phyloP scores from a whole-genome alignment of 169 alveolate genomes.

The Eimeria acervulina region DNA sequence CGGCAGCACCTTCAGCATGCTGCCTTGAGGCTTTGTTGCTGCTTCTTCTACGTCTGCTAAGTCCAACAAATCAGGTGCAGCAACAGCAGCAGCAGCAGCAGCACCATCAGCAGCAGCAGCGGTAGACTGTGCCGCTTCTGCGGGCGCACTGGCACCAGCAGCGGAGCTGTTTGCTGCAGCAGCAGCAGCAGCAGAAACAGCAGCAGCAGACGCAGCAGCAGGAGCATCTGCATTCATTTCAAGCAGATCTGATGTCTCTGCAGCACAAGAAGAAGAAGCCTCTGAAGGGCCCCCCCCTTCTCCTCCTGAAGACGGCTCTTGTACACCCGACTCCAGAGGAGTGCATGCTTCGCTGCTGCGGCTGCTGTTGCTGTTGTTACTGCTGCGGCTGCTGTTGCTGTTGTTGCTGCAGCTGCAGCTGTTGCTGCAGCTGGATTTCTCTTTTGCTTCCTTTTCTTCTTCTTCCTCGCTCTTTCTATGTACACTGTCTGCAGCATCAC shows the following conservation, averaged over 20 bases:
- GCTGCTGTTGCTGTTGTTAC: neutral
- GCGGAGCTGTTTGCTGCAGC: neutral
- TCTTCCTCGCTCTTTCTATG: neutral
- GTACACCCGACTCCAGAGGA: neutral
- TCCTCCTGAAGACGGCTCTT: no score
- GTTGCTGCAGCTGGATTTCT: neutral
- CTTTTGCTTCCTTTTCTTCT: neutral
- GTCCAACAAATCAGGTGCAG: neutral
- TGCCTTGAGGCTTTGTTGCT: neutral
- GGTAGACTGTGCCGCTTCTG: neutral
- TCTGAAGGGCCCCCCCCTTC: neutral
- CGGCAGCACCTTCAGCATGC: neutral
- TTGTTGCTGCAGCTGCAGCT: conserved; percentile 17
- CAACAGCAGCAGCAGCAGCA: conserved; percentile 47
- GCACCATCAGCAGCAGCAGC: conserved; percentile 5
- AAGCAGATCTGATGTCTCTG: neutral
- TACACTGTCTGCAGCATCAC: neutral
- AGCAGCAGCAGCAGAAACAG: conserved; percentile 18
- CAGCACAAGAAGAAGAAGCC: neutral
- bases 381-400: neutral
- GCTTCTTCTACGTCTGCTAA: neutral
- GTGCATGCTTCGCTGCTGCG: conserved; percentile 11
- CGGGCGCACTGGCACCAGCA: neutral
- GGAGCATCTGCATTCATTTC: neutral
- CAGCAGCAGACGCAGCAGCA: conserved; percentile 47